phyloP scores from a whole-genome alignment of 2,329 filamentous ascomycete genomes.

The Cordyceps tenuipes region DNA sequence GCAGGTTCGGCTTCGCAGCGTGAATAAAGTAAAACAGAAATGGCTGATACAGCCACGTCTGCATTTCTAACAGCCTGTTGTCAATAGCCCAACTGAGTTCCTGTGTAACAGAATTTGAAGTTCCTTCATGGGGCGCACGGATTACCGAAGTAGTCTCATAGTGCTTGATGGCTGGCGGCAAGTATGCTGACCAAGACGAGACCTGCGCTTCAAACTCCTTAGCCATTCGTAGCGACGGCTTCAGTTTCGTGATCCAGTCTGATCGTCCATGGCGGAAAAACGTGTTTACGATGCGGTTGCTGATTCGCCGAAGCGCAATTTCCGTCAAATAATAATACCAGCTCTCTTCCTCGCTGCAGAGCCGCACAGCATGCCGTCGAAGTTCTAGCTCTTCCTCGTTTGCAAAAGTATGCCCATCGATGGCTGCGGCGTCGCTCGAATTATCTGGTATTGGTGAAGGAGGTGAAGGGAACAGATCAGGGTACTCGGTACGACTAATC shows the following conservation, averaged over 20 bases:
- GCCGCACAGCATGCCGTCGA: constrained; percentile 15
- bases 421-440: not conserved
- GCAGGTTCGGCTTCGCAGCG: not conserved
- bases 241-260: constrained; percentile 16
- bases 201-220: constrained; percentile 19
- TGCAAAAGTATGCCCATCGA: not conserved
- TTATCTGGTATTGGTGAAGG: constrained; percentile 15
- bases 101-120: constrained; percentile 14
- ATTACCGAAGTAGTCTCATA: constrained; percentile 15
- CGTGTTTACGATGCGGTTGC: constrained; percentile 30
- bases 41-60: constrained; percentile 17
- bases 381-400: constrained; percentile 15
- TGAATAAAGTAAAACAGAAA: constrained; percentile 18
- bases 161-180: constrained; percentile 15
- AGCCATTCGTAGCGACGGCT: constrained; percentile 16
- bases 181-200: constrained; percentile 17
- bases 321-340: constrained; percentile 39
- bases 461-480: constrained; percentile 22
- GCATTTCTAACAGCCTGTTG: constrained; percentile 18
- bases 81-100: constrained; percentile 19
- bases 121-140: constrained; percentile 13
- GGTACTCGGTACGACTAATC: constrained; percentile 27
- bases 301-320: constrained; percentile 32
- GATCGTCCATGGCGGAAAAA: constrained; percentile 16
- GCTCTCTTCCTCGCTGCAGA: constrained; percentile 25